Base-by-base conservation (phyloP, 192 early-diverging fungal species). In the Cladochytrium replicatum region DNA sequence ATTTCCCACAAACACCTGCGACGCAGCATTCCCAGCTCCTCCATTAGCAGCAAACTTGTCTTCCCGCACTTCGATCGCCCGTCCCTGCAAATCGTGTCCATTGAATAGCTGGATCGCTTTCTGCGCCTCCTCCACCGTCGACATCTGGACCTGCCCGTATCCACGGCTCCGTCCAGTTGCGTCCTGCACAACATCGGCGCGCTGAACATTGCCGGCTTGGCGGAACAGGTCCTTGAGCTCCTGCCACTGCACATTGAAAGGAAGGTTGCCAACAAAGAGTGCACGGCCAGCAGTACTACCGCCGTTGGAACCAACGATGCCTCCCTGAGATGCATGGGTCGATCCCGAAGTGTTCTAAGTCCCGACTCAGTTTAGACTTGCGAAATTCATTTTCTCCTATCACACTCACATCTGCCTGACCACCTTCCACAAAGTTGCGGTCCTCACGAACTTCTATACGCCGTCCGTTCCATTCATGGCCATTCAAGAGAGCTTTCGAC, bases 191-290 rank as follows among this genome's bases (percentile, higher is more conserved):
- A 89, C 70, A 52, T 89, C 84, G 27, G 82, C 85, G 3, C 83
- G 61, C 29, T 79, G 50, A 26, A 87, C 76, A 28, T 71, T 71
- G 25, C 86, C 84, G 19, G 41, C 61, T 46, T 74, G 66, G 25
- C 80, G 72, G 60, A 89, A 86, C 29, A 83, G 67, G 57, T 87
- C 83, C 65, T 88, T 88, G 25, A 89, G 63, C 46, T 89, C 87
- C 47, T 86, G 81, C 86, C 85, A 87, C 46, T 84, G 78, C 32
- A 80, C 78, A 43, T 67, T 72, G 52, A 81, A 87, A 7, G 83
- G 78, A 17, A 89, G 64, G 72, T 89, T 89, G 45, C 86, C 85
- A 43, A 88, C 80, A 63, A 81, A 87, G 32, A 88, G 68, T 46
- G n/a, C n/a, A n/a, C n/a, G n/a, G n/a, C n/a, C n/a, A n/a, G n/a